Percentiles rank a stretch among this genome's conserved stretches.
These are phyloP conservation scores for Diddensiella caesifluorescens DNA, from an alignment of 805 yeast species.

Conservation along the genomic window DNA sequence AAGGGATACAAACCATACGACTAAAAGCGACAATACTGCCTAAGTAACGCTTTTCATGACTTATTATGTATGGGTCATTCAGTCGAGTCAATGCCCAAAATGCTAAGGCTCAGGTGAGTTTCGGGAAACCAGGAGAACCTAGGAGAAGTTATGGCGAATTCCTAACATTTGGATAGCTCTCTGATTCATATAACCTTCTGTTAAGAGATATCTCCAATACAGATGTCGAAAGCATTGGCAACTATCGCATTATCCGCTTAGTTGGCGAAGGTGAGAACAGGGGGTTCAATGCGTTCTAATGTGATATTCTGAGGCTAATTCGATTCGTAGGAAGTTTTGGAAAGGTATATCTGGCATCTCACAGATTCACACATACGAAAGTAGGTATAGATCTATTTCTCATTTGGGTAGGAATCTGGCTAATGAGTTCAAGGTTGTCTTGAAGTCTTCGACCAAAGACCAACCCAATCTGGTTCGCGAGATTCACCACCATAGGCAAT, in stretches of 20 bases:
- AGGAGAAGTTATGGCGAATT: not conserved
- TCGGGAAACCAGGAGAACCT: too few relatives aligned
- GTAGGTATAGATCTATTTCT: slow-evolving; percentile 28
- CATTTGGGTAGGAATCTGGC: not conserved
- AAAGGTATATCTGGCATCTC: slow-evolving; percentile 80
- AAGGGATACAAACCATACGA: too few relatives aligned
- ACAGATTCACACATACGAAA: slow-evolving; percentile 63
- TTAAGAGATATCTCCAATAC: slow-evolving; percentile 42
- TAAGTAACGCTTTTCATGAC: too few relatives aligned
- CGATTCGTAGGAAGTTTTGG: slow-evolving; percentile 73
- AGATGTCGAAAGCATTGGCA: slow-evolving; percentile 66
- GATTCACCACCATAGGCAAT: slow-evolving; percentile 79
- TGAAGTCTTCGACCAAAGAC: slow-evolving; percentile 69
- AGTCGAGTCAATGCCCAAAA: slow-evolving; percentile 33
- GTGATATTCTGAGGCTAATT: too few relatives aligned
- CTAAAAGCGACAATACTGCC: too few relatives aligned
- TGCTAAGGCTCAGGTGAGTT: slow-evolving; percentile 37
- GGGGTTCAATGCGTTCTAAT: too few relatives aligned
- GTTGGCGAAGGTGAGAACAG: slow-evolving; percentile 69
- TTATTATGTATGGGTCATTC: slow-evolving; percentile 23
- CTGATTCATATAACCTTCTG: slow-evolving; percentile 59
- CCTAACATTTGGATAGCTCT: slow-evolving; percentile 39
- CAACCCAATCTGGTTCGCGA: slow-evolving; percentile 89
- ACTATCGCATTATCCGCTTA: slow-evolving; percentile 63
- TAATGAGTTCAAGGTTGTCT: slow-evolving; percentile 46